These are phyloP conservation scores for Azolla pinnata DNA, from an alignment of 75 land plant species.

Conservation along the genomic window DNA sequence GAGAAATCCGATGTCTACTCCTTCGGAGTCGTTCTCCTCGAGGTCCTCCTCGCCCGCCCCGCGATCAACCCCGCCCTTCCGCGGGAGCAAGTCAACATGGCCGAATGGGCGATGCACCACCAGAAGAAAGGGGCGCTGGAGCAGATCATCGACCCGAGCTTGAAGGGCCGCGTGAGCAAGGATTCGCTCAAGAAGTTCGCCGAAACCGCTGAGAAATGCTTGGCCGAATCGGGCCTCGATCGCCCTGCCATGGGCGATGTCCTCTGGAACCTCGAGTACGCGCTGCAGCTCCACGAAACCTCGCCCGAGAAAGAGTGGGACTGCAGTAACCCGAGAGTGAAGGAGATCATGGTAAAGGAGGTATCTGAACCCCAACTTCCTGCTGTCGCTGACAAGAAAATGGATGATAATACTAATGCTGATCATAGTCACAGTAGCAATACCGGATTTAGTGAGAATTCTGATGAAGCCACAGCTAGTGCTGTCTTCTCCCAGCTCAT, in stretches of 20 bases:
- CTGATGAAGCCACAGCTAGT: slow-evolving; percentile 6
- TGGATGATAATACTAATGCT: slow-evolving; percentile 4
- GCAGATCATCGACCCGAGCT: slow-evolving; percentile 40
- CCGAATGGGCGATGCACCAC: slow-evolving; percentile 62
- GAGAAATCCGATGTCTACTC: slow-evolving; percentile 93
- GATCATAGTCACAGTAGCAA: too few species aligned
- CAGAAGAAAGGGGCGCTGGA: slow-evolving; percentile 63
- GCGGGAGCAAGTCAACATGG: slow-evolving; percentile 62
- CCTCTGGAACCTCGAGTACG: slow-evolving; percentile 64
- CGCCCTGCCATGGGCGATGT: slow-evolving; percentile 69
- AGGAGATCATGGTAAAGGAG: background rate
- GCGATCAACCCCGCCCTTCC: slow-evolving; percentile 53
- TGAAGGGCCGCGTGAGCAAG: slow-evolving; percentile 31
- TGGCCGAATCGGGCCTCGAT: slow-evolving; percentile 54
- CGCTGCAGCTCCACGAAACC: slow-evolving; percentile 69
- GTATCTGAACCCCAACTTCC: slow-evolving; percentile 9
- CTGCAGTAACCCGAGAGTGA: slow-evolving; percentile 11
- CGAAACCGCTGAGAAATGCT: slow-evolving; percentile 53
- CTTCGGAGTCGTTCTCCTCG: slow-evolving; percentile 86
- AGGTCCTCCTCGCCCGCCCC: slow-evolving; percentile 73
- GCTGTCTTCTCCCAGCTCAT: slow-evolving; percentile 51
- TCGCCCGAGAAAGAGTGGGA: slow-evolving; percentile 44
- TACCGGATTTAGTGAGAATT: slow-evolving; percentile 33
- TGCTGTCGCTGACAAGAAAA: slow-evolving; percentile 3
- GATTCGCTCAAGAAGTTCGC: slow-evolving; percentile 56